These are phyloP conservation scores for Aspergillus sp. DNA, from an alignment of 2,329 filamentous ascomycete species.

Conservation along the genomic window DNA sequence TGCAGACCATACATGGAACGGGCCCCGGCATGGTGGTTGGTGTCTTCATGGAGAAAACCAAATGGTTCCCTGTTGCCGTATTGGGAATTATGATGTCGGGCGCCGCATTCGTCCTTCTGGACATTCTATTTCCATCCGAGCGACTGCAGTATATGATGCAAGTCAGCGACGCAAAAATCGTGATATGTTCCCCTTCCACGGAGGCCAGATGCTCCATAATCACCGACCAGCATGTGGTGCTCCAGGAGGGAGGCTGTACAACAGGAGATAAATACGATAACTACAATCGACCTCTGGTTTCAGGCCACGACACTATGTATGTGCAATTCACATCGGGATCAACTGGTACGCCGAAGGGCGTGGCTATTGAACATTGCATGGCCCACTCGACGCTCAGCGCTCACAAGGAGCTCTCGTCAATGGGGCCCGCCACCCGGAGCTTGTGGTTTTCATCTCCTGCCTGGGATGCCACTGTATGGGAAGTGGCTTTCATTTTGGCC, in stretches of 20 bases:
- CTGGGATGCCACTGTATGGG: neutral
- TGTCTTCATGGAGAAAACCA: neutral
- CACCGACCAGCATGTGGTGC: no score
- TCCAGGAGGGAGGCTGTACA: no score
- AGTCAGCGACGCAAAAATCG: no score
- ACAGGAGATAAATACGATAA: no score
- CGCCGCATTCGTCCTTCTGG: conserved; percentile 14
- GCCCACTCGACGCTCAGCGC: no score
- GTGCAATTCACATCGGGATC: neutral
- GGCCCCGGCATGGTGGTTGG: conserved; percentile 2
- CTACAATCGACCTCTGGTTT: no score
- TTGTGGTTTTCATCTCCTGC: neutral
- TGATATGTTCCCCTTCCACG: no score
- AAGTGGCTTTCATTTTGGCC: neutral
- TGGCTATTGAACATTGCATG: neutral
- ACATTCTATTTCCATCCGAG: neutral
- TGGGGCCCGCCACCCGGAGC: neutral
- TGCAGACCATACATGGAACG: neutral
- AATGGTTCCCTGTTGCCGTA: neutral
- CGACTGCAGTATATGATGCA: no score
- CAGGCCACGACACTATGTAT: neutral
- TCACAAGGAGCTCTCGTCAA: neutral
- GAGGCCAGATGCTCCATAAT: no score
- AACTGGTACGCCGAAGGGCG: neutral
- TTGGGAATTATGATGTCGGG: conserved; percentile 13